Conservation (phyloP, 352 stramenopile genomes). For the Phytophthora citrophthora region DNA sequence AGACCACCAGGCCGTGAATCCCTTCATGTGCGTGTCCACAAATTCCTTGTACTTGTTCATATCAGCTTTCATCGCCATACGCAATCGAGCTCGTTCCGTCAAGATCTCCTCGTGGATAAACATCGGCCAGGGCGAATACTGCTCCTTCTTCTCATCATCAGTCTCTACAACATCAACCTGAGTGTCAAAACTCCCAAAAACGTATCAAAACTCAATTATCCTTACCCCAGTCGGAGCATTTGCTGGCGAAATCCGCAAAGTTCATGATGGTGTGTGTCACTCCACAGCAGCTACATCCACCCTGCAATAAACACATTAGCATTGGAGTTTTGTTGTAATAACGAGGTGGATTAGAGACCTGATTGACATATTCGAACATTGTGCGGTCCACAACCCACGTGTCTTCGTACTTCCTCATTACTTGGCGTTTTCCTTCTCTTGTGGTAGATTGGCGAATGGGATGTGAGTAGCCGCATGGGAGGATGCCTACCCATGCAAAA, state of each 20-base stretch:
- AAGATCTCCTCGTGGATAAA: constrained; percentile 95
- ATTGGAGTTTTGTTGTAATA: neutral
- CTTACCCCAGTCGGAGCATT: constrained; percentile 90
- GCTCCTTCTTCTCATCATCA: constrained; percentile 91
- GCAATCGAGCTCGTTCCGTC: constrained; percentile 88
- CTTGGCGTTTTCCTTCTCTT: constrained; percentile 9
- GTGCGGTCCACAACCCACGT: constrained; percentile 92
- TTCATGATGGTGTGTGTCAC: constrained; percentile 90
- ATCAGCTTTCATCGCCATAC: constrained; percentile 83
- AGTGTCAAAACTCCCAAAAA: neutral
- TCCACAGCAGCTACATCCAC: constrained; percentile 92
- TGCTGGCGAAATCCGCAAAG: constrained; percentile 80
- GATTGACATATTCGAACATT: constrained; percentile 95
- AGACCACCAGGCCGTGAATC: constrained; percentile 66
- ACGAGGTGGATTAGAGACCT: constrained; percentile 40
- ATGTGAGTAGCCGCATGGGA: constrained; percentile 4
- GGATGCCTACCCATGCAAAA: constrained; percentile 4
- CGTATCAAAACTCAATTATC: neutral
- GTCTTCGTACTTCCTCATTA: constrained; percentile 77
- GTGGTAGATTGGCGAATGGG: constrained; percentile 16
- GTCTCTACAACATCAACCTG: constrained; percentile 70
- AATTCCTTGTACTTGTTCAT: constrained; percentile 74
- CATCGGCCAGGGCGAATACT: constrained; percentile 80
- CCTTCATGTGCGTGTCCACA: constrained; percentile 69
- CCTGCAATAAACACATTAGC: constrained; percentile 36